Conservation (phyloP, 2,329 filamentous ascomycete genomes). For the Aaosphaeria pasadenensis region DNA sequence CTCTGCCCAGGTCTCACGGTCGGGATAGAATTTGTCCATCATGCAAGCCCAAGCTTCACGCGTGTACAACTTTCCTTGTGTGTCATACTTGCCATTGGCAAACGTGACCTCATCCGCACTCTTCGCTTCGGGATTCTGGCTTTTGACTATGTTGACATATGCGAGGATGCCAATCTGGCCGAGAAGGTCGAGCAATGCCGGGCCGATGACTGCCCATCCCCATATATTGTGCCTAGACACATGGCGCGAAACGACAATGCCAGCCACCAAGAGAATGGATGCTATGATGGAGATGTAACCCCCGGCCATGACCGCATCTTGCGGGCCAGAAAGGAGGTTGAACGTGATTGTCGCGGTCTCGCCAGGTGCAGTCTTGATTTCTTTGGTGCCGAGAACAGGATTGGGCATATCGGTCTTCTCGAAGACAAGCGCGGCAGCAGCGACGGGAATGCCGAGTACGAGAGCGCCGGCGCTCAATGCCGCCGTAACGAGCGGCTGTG, state of each 20-base stretch:
- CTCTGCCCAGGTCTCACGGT: slow-evolving; percentile 2
- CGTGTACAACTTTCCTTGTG: slow-evolving; percentile 5
- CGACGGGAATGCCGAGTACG: slow-evolving; percentile 3
- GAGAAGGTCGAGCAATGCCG: slow-evolving; percentile 1
- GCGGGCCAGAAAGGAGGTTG: slow-evolving; percentile 1
- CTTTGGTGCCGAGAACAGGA: slow-evolving; percentile 5
- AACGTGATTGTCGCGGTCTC: slow-evolving; percentile 4
- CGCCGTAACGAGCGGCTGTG: slow-evolving; percentile 1
- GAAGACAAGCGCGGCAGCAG: neutral
- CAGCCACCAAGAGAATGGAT: neutral
- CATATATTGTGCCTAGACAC: slow-evolving; percentile 1
- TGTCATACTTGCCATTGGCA: slow-evolving; percentile 3
- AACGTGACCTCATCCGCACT: slow-evolving; percentile 1
- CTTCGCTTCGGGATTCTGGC: slow-evolving; percentile 2
- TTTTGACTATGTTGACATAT: slow-evolving; percentile 1
- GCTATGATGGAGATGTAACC: slow-evolving; percentile 5
- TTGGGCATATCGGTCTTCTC: slow-evolving; percentile 1
- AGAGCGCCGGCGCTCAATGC: neutral
- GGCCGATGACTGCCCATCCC: slow-evolving; percentile 1
- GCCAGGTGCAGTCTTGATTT: slow-evolving; percentile 1
- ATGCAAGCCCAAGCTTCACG: slow-evolving; percentile 4
- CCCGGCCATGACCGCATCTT: slow-evolving; percentile 2
- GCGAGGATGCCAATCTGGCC: slow-evolving; percentile 2
- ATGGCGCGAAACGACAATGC: neutral
- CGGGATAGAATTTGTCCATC: slow-evolving; percentile 4